Conservation (phyloP, 2,329 filamentous ascomycete species). For the Xylaria sp. region DNA sequence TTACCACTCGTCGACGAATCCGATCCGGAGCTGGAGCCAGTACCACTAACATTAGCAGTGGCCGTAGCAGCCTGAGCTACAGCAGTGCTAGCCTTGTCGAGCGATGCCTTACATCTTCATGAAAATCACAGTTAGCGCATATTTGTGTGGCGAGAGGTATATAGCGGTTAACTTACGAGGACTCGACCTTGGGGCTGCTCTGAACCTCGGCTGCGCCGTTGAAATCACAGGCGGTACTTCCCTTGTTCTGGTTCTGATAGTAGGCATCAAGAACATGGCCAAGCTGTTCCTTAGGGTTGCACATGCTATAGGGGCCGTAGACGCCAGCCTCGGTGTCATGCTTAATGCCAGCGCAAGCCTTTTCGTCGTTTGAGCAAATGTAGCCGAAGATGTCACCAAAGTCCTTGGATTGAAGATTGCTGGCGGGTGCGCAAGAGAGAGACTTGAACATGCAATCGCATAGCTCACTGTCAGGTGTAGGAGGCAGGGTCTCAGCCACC, state of each 20-base stretch:
- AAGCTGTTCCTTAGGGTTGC: conserved; percentile 68
- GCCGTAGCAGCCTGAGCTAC: conserved; percentile 50
- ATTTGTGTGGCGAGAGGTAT: neutral
- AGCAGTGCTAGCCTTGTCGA: conserved; percentile 58
- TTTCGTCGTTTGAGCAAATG: conserved; percentile 56
- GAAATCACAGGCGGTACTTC: conserved; percentile 67
- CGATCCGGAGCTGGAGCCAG: conserved; percentile 34
- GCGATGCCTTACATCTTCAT: conserved; percentile 58
- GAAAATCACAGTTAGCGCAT: conserved; percentile 19
- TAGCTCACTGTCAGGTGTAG: conserved; percentile 74
- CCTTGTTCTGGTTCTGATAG: conserved; percentile 61
- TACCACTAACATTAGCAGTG: conserved; percentile 41
- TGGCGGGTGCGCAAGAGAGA: conserved; percentile 69
- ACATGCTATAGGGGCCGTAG: conserved; percentile 74
- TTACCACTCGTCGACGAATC: conserved; percentile 35
- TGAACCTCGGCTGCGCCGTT: conserved; percentile 62
- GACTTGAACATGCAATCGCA: conserved; percentile 78
- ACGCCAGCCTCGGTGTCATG: conserved; percentile 64
- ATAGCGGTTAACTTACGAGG: conserved; percentile 39
- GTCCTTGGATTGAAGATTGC: conserved; percentile 62
- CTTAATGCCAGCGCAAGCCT: conserved; percentile 67
- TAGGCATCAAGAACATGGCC: conserved; percentile 70
- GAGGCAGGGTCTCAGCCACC: conserved; percentile 72
- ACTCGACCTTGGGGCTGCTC: conserved; percentile 38
- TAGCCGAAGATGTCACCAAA: conserved; percentile 60